Conservation (phyloP, 768 basidiomycete species). For the Sarcodon sp. region DNA sequence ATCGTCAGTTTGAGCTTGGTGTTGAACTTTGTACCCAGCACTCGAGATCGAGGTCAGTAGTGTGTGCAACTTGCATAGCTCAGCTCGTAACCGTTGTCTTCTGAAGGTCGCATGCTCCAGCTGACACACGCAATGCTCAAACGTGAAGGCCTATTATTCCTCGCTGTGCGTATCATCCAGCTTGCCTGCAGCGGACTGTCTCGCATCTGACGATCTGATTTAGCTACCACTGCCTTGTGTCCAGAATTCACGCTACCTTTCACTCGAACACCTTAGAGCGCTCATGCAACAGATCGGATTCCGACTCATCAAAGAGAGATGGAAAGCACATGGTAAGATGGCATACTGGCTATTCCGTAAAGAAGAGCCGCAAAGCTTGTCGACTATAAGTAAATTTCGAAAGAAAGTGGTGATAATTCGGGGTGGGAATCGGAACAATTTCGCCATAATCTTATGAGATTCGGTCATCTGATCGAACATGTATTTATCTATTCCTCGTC, state of each 20-base stretch:
- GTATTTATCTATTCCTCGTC: background rate
- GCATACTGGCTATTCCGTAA: slow-evolving; percentile 77
- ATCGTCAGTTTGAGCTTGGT: slow-evolving; percentile 79
- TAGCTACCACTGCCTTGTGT: slow-evolving; percentile 83
- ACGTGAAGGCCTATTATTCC: slow-evolving; percentile 47
- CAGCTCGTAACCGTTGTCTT: background rate
- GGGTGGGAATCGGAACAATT: slow-evolving; percentile 67
- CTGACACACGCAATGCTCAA: slow-evolving; percentile 45
- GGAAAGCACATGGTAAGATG: slow-evolving; percentile 71
- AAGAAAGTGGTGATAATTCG: slow-evolving; percentile 49
- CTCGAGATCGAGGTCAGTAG: slow-evolving; percentile 57
- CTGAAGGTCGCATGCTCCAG: slow-evolving; percentile 56
- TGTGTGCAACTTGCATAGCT: background rate
- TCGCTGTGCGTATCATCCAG: slow-evolving; percentile 37
- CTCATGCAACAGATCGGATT: slow-evolving; percentile 62
- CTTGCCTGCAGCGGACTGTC: background rate
- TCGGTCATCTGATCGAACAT: background rate
- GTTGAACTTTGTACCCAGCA: slow-evolving; percentile 75
- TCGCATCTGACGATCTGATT: background rate
- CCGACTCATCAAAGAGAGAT: slow-evolving; percentile 38
- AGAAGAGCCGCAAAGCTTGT: slow-evolving; percentile 22
- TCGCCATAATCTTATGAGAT: slow-evolving; percentile 36
- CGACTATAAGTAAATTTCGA: slow-evolving; percentile 17
- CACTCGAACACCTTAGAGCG: slow-evolving; percentile 37
- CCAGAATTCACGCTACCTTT: slow-evolving; percentile 74